Conservation (phyloP, 2,329 filamentous ascomycete genomes). For the Sporothrix brasiliensis region DNA sequence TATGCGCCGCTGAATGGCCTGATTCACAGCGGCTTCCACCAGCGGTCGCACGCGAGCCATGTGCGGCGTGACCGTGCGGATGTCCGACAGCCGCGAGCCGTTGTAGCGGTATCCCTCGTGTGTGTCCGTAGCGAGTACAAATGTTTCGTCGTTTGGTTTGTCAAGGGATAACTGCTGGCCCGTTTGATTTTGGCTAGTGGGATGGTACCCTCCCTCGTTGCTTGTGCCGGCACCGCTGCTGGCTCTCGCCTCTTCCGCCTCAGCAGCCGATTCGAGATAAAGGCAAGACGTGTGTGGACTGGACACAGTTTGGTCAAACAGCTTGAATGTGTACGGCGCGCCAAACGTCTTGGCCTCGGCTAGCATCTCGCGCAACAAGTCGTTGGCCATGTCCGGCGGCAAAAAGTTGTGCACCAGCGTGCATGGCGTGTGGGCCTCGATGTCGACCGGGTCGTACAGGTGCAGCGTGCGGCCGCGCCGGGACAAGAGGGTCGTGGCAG, state of each 20-base stretch:
- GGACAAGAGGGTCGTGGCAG: constrained; percentile 44
- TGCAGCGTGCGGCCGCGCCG: constrained; percentile 82
- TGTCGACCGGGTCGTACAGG: constrained; percentile 77
- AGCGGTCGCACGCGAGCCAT: constrained; percentile 69
- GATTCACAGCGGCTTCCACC: constrained; percentile 76
- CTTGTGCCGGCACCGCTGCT: not conserved
- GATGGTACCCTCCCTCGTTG: not conserved
- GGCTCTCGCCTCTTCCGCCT: not conserved
- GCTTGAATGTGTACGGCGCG: constrained; percentile 70
- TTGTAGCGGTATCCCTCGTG: constrained; percentile 77
- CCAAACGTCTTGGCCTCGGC: constrained; percentile 68
- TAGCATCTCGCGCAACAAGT: constrained; percentile 74
- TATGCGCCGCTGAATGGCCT: constrained; percentile 73
- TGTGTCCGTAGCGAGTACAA: constrained; percentile 17
- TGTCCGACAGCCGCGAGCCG: constrained; percentile 72
- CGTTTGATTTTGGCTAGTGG: not conserved
- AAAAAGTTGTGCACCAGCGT: constrained; percentile 93
- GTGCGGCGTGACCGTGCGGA: constrained; percentile 74
- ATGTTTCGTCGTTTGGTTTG: not conserved
- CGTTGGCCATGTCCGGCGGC: constrained; percentile 68
- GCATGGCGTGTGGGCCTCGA: constrained; percentile 83
- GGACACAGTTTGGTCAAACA: constrained; percentile 84
- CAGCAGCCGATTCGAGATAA: constrained; percentile 64
- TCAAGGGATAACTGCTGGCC: not conserved
- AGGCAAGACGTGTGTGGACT: constrained; percentile 84